Percentiles rank a stretch among this genome's conserved stretches.
These are phyloP conservation scores for Ogataea pini DNA, from an alignment of 805 yeast species.

Conservation along the genomic window DNA sequence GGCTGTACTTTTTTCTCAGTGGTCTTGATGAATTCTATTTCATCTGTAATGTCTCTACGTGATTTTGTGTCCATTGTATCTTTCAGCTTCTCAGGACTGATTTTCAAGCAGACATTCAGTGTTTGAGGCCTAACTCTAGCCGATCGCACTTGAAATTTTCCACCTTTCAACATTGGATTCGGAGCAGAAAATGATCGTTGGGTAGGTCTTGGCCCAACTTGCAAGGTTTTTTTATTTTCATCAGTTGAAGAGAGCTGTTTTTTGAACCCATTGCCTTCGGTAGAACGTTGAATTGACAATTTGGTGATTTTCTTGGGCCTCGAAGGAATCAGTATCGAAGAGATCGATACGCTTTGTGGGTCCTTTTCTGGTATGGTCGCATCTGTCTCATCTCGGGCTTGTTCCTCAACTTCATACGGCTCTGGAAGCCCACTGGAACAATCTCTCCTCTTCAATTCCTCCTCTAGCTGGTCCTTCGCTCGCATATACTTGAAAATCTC, in stretches of 20 bases:
- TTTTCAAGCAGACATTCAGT: slow-evolving; percentile 18
- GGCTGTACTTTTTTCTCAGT: not conserved
- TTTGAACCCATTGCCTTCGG: not conserved
- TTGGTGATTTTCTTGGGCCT: not conserved
- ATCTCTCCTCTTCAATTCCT: not conserved
- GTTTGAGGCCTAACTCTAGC: slow-evolving; percentile 15
- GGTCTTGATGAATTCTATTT: not conserved
- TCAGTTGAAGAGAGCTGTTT: not conserved
- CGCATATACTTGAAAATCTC: slow-evolving; percentile 21
- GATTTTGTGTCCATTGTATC: not conserved
- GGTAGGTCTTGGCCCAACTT: not conserved
- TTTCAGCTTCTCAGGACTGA: slow-evolving; percentile 15
- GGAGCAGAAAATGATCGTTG: slow-evolving; percentile 6
- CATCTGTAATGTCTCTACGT: not conserved
- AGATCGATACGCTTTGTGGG: slow-evolving; percentile 5
- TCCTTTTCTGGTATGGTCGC: not conserved
- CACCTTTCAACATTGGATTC: slow-evolving; percentile 14
- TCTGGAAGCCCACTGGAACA: not conserved
- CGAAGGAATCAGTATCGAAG: slow-evolving; percentile 5
- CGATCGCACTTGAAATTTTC: slow-evolving; percentile 18
- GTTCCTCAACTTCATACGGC: not conserved
- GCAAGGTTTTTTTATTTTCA: not conserved
- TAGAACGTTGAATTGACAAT: not conserved
- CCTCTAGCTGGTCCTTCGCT: slow-evolving; percentile 11
- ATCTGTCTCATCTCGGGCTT: not conserved